Conservation (phyloP, 2,329 filamentous ascomycete genomes). For the Chaetomium sp. region DNA sequence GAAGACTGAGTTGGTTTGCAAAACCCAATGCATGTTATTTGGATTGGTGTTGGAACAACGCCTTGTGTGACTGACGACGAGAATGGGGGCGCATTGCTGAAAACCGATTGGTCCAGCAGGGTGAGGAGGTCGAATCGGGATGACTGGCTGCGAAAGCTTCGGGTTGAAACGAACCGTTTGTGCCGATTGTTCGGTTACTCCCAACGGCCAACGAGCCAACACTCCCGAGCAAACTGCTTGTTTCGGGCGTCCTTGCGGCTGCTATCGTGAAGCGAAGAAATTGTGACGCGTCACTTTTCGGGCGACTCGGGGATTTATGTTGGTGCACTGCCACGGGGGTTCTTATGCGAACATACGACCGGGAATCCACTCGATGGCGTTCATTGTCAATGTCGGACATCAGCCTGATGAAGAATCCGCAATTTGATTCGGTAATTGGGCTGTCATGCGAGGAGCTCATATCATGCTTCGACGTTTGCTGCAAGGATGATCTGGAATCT, state of each 20-base stretch:
- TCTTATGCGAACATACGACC: too few species aligned
- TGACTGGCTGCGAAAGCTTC: constrained; percentile 4
- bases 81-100: not conserved
- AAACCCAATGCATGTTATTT: not conserved
- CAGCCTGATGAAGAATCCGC: too few species aligned
- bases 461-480: too few species aligned
- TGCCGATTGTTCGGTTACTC: not conserved
- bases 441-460: too few species aligned
- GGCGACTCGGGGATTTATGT: not conserved
- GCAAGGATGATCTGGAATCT: too few species aligned
- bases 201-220: too few species aligned
- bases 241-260: not conserved
- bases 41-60: not conserved
- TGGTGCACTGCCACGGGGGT: not conserved
- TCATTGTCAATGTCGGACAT: too few species aligned
- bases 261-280: not conserved
- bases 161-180: constrained; percentile 4
- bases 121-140: not conserved
- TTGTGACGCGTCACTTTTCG: not conserved
- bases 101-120: not conserved
- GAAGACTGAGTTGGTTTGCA: not conserved
- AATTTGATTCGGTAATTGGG: too few species aligned
- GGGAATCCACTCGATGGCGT: too few species aligned
- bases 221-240: not conserved
- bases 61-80: not conserved